These are phyloP conservation scores for Orychophragmus violaceus DNA, from an alignment of 345 rosid species.

Conservation along the genomic window DNA sequence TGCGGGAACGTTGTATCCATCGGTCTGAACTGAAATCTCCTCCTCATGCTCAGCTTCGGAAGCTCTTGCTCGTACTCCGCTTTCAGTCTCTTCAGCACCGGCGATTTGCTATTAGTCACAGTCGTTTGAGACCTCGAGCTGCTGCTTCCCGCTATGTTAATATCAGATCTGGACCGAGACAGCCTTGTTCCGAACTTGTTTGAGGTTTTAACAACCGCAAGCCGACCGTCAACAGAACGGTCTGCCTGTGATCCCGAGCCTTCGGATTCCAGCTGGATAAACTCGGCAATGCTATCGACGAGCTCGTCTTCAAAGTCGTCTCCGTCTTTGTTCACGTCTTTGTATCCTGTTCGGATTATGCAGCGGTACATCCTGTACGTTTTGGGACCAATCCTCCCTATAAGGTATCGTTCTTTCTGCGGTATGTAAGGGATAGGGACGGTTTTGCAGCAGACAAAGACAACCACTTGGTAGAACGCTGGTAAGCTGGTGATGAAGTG, in stretches of 20 bases:
- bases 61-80: slow-evolving; percentile 61
- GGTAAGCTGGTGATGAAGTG: slow-evolving; percentile 82
- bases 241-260: slow-evolving; percentile 39
- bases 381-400: slow-evolving; percentile 93
- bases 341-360: slow-evolving; percentile 81
- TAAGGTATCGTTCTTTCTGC: slow-evolving; percentile 70
- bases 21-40: slow-evolving; percentile 51
- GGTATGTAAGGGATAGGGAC: slow-evolving; percentile 83
- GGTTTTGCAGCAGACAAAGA: slow-evolving; percentile 78
- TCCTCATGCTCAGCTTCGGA: slow-evolving; percentile 39
- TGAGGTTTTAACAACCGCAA: slow-evolving; percentile 76
- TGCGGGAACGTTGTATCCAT: slow-evolving; percentile 44
- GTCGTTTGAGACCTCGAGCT: slow-evolving; percentile 37
- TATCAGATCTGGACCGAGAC: slow-evolving; percentile 39
- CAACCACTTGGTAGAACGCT: slow-evolving; percentile 83
- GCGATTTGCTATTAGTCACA: slow-evolving; percentile 58
- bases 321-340: slow-evolving; percentile 62
- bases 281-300: slow-evolving; percentile 77
- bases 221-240: slow-evolving; percentile 55
- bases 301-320: slow-evolving; percentile 76
- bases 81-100: slow-evolving; percentile 46
- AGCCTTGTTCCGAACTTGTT: slow-evolving; percentile 69
- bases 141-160: slow-evolving; percentile 29
- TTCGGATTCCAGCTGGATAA: slow-evolving; percentile 88
- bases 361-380: slow-evolving; percentile 85